Percentiles rank a stretch among this genome's conserved stretches.
phyloP scores from a whole-genome alignment of 169 alveolate genomes.

The Plasmodium coatneyi region DNA sequence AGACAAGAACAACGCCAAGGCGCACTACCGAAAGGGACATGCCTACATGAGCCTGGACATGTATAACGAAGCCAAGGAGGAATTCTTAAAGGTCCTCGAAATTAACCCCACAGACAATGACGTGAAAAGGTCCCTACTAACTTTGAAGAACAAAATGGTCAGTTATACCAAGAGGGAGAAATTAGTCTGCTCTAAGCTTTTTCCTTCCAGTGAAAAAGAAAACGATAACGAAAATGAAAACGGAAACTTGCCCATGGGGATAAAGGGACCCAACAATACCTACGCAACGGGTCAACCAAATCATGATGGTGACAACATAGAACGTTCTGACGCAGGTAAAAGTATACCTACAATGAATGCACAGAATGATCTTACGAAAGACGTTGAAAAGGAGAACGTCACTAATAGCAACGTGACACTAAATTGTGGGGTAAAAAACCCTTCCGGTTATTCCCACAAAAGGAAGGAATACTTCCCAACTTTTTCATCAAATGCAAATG shows the following conservation, averaged over 20 bases:
- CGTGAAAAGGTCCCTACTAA: constrained; percentile 28
- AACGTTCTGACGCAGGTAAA: not conserved
- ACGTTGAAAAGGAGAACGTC: not conserved
- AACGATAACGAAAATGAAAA: not conserved
- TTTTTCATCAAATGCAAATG: constrained; percentile 10
- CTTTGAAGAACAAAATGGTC: constrained; percentile 17
- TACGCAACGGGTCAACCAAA: not conserved
- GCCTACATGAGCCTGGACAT: constrained; percentile 70
- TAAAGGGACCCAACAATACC: not conserved
- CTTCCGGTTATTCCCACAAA: not conserved
- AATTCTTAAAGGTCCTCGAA: constrained; percentile 41
- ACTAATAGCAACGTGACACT: not conserved
- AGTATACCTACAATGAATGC: not conserved
- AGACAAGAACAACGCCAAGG: constrained; percentile 57
- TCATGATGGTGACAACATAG: not conserved
- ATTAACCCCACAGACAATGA: constrained; percentile 41
- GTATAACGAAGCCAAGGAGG: constrained; percentile 47
- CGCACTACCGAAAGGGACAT: constrained; percentile 69
- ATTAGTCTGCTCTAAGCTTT: constrained; percentile 57
- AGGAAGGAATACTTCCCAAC: not conserved
- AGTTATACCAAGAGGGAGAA: constrained; percentile 50
- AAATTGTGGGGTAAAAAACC: not conserved
- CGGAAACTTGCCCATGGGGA: not conserved
- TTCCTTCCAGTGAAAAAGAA: constrained; percentile 19
- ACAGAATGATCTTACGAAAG: not conserved